Evolutionary conservation across 176 grass and related monocot species (phyloP), one percentile per base, ranked within the genome.

Genomic region (Echinochloa phyllopogon): DNA sequence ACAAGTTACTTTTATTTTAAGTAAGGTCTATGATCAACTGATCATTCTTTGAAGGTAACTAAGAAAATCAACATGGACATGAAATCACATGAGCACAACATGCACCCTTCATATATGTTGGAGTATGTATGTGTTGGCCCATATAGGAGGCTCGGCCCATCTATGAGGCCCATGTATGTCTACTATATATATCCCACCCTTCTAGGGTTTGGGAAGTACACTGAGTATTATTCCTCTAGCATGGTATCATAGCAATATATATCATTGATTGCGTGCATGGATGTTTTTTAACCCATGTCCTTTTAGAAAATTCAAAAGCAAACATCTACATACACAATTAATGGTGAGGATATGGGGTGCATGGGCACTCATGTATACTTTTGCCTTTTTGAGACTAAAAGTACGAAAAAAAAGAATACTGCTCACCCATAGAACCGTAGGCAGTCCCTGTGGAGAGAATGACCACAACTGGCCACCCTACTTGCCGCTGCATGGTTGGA

Each of bases 371-470:
- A 11, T 48, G 41, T 69, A 24, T 73, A 51, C 6, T 36, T 73
- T 51, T 73, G 25, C 23, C 24, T 51, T 73, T 14, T 33, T 27
- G 17, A 74, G 43, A 76, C 52, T 69, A 55, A 78, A 65, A 83
- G 74, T 25, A 72, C 4, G 38, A 76, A n/a, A 21, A 43, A 59
- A 44, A 33, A 75, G 51, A 84, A 87, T 10, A 69, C 14, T 15
- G 24, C 85, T 80, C 92, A 99, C 96, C 93, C 96, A 86, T 99
- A 99, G 49, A 94, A 99, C 47, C 96, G 87, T 67, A 99, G 89
- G 69, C 96, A 99, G 77, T 99, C 96, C 78, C 88, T 99, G 70
- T 99, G 96, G 77, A 99, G 88, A 79, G 91, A 96, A 86, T 99
- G 96, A 27, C 96, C 96, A 50, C 96, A 99, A 67, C 92, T 85